A percentile compares a stretch with the other conserved stretches of the same genome.
Conservation (phyloP, 768 basidiomycete species). For the Leccinum sublutescens region DNA sequence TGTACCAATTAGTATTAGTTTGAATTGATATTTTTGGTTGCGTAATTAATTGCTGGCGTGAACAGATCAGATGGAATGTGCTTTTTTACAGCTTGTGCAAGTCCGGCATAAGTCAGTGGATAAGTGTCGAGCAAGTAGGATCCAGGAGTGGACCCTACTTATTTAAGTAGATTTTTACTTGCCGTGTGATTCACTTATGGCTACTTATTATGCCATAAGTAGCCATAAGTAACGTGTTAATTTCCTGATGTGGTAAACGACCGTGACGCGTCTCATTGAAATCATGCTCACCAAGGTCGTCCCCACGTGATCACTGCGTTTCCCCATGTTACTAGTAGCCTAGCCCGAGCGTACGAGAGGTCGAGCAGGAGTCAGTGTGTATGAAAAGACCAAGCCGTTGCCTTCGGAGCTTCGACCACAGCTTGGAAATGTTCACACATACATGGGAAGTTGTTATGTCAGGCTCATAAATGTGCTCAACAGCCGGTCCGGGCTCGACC, state of each 20-base stretch:
- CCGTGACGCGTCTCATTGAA: background rate
- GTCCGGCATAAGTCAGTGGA: too few relatives aligned
- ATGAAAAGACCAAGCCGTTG: background rate
- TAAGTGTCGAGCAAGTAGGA: too few relatives aligned
- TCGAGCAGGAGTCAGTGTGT: background rate
- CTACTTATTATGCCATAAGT: too few relatives aligned
- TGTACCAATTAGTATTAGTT: too few relatives aligned
- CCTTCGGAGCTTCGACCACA: background rate
- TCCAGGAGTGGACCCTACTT: too few relatives aligned
- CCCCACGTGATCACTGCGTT: background rate
- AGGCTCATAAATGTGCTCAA: background rate
- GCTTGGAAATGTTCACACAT: constrained; percentile 1
- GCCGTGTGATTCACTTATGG: too few relatives aligned
- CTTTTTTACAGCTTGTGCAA: too few relatives aligned
- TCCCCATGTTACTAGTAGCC: background rate
- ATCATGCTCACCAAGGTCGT: constrained; percentile 14
- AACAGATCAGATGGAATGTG: too few relatives aligned
- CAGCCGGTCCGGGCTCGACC: background rate
- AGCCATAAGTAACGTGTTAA: too few relatives aligned
- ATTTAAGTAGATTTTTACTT: too few relatives aligned
- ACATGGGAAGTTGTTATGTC: constrained; percentile 12
- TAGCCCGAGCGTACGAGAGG: background rate
- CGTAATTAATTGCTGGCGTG: too few relatives aligned
- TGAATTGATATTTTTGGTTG: too few relatives aligned
- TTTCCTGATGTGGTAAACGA: background rate